Percentiles rank a stretch among this genome's conserved stretches.
These are phyloP conservation scores for Rhodotorula sphaerocarpa DNA, from an alignment of 768 basidiomycete species.

Conservation along the genomic window DNA sequence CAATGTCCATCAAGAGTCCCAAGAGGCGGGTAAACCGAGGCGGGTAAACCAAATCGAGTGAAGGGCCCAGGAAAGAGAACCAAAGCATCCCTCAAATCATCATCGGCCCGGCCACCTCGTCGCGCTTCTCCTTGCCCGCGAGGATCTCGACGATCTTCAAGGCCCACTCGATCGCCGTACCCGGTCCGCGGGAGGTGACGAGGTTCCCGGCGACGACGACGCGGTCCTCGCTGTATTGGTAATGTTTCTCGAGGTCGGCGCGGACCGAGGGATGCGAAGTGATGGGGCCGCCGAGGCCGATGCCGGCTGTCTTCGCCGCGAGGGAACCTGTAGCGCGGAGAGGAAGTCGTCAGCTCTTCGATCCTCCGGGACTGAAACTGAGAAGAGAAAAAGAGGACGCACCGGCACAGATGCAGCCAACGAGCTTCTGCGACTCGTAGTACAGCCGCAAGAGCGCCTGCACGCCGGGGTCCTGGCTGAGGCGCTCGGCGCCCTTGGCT, in stretches of 20 bases:
- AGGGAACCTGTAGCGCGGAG: constrained; percentile 9
- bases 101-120: constrained; percentile 30
- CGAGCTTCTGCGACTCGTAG: constrained; percentile 21
- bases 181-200: constrained; percentile 31
- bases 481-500: constrained; percentile 32
- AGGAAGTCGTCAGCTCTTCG: neutral
- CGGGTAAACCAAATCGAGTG: no score
- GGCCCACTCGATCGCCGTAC: constrained; percentile 29
- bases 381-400: neutral
- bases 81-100: constrained; percentile 10
- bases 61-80: no score
- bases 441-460: constrained; percentile 8
- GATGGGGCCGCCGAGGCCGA: constrained; percentile 24
- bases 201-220: constrained; percentile 27
- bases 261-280: constrained; percentile 34
- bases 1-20: no score
- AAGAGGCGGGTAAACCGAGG: no score
- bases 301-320: constrained; percentile 24
- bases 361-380: neutral
- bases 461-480: constrained; percentile 15
- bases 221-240: constrained; percentile 31
- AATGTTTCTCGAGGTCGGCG: constrained; percentile 29
- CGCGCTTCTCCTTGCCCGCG: constrained; percentile 24
- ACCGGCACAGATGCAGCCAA: constrained; percentile 34
- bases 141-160: constrained; percentile 27